These are phyloP conservation scores for Sphagnum contortum DNA, from an alignment of 225 moss, liverwort and hornwort genomes.

Conservation along the genomic window DNA sequence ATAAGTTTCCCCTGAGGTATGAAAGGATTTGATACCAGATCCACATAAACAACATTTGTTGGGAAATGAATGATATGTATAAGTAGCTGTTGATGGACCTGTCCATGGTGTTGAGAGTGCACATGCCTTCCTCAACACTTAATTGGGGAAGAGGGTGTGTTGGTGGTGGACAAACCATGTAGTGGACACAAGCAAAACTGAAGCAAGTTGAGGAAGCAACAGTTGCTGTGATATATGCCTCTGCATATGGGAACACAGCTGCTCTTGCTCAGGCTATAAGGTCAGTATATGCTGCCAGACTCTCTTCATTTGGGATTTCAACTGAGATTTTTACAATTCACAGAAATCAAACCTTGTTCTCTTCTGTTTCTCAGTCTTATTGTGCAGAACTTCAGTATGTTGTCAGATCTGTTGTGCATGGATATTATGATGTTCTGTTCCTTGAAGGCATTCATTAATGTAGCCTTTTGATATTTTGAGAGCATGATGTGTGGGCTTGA, in stretches of 20 bases:
- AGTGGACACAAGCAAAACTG: conserved; percentile 78
- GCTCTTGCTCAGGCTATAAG: conserved; percentile 83
- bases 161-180: conserved; percentile 8
- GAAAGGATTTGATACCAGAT: too few species aligned
- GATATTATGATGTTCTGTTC: too few species aligned
- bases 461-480: neutral
- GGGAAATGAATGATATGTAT: too few species aligned
- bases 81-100: too few species aligned
- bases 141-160: neutral
- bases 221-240: conserved; percentile 81
- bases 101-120: too few species aligned
- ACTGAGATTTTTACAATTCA: too few species aligned
- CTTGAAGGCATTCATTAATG: neutral
- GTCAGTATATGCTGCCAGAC: conserved; percentile 17
- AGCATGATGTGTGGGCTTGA: neutral
- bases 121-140: too few species aligned
- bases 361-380: neutral
- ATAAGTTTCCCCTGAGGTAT: too few species aligned
- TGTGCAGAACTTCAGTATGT: neutral
- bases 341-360: too few species aligned
- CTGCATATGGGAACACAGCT: conserved; percentile 93
- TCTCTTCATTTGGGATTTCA: neutral
- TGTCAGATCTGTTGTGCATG: neutral
- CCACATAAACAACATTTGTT: too few species aligned
- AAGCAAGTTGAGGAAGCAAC: conserved; percentile 70